Evolutionary conservation across 1,284 basidiomycete species (phyloP), one percentile per base, ranked within the genome.

Genomic region (Mycena citricolor): DNA sequence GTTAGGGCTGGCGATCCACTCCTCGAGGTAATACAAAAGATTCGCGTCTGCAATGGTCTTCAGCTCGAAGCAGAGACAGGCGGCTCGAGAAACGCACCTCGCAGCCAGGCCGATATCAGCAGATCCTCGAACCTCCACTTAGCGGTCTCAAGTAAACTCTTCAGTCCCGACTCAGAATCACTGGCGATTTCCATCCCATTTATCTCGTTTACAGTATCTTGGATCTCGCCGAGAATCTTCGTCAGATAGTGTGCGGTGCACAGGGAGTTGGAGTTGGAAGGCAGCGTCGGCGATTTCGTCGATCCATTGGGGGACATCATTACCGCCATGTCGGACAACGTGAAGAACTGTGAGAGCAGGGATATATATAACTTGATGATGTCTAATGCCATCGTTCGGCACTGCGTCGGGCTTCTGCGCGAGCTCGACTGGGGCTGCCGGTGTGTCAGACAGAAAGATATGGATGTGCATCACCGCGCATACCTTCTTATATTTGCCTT

Each of bases 61-160:
- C 16, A 51, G 39, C 39, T 33, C 29, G 45, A 22, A 54, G 22
- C 26, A 47, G 33, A 16, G 36, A 30, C 22, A 23, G 10, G 41
- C 17, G 8, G 26, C 29, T 32, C n/a, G n/a, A n/a, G 10, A 2
- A 25, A 61, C 74, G 23, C 53, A 90, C 92, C 93, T 69, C 86
- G 76, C 32, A 89, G 62, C 97, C 97, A 99, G 8, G 79, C 73
- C 16, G 74, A 72, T 36, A 86, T 79, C 14, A 98, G 74, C 22
- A 89, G 77, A 59, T 95, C 90, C 38, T 83, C 82, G 63, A 98
- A 94, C 54, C 83, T 80, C 90, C 94, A 97, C 54, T 90, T 79
- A 12, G 83, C 78, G 51, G 84, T 92, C 49, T 92, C 86, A 53
- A 97, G 63, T 33, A 99, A 67, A 44, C 73, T 78, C 59, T 80